A percentile compares a stretch with the other conserved stretches of the same genome.
These are phyloP conservation scores for Haberlea rhodopensis DNA, from an alignment of 257 asterid genomes.

Conservation along the genomic window DNA sequence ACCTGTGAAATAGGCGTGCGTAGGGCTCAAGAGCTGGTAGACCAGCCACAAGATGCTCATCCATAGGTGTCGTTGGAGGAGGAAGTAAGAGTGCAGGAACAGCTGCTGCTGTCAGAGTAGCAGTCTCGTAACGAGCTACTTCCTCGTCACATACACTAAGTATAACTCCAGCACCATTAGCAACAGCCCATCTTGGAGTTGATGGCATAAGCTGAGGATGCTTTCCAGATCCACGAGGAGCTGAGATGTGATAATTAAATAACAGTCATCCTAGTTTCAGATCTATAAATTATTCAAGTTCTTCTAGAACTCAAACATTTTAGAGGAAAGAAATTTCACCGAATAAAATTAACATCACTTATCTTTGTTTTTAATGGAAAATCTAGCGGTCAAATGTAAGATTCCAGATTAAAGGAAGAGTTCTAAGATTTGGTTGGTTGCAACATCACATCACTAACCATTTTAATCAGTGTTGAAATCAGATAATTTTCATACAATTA, in stretches of 20 bases:
- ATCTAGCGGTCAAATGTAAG: conserved; percentile 11
- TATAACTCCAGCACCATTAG: conserved; percentile 99
- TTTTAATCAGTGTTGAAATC: conserved; percentile 4
- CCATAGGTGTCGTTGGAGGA: conserved; percentile 97
- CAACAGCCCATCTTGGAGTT: conserved; percentile 99
- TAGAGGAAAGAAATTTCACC: conserved; percentile 6
- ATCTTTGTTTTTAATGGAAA: neutral
- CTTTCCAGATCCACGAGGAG: conserved; percentile 98
- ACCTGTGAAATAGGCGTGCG: conserved; percentile 96
- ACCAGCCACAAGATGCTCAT: conserved; percentile 99
- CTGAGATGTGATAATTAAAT: conserved; percentile 38
- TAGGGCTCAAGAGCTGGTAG: conserved; percentile 99
- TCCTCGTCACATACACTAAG: conserved; percentile 98
- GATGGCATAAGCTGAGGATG: conserved; percentile 97
- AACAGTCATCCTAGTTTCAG: conserved; percentile 11
- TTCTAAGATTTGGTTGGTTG: conserved; percentile 4
- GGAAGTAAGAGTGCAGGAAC: conserved; percentile 99
- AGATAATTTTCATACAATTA: neutral
- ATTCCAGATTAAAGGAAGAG: neutral
- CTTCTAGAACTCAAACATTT: conserved; percentile 12
- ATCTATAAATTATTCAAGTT: conserved; percentile 10
- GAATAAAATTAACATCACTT: neutral
- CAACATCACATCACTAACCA: neutral
- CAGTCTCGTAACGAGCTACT: conserved; percentile 96
- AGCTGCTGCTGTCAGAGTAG: conserved; percentile 93